Evolutionary conservation across 805 yeast species (phyloP).

Genomic region (Metschnikowia picachoensis): DNA sequence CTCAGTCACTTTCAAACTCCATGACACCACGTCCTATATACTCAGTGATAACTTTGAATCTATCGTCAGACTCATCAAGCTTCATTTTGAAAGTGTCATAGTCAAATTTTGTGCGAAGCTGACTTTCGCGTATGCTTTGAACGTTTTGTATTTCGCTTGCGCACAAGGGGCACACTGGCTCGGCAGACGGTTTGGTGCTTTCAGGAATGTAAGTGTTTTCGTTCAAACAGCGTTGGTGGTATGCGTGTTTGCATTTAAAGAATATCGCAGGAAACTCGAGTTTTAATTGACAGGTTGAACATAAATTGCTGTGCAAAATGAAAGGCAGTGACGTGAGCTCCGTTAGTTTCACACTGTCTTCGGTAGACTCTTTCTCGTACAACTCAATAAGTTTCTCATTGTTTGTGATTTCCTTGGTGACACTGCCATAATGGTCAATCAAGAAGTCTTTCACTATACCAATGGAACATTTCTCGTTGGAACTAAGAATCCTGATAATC

Average conservation of each 20-base stretch:
- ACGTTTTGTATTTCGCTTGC: slow-evolving; percentile 19
- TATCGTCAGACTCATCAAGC: slow-evolving; percentile 51
- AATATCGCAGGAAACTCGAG: slow-evolving; percentile 78
- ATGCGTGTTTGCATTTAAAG: slow-evolving; percentile 83
- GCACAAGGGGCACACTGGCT: slow-evolving; percentile 66
- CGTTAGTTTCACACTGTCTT: slow-evolving; percentile 51
- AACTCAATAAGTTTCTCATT: slow-evolving; percentile 63
- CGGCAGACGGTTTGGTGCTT: slow-evolving; percentile 2
- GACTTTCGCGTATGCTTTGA: slow-evolving; percentile 29
- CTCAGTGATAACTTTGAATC: slow-evolving; percentile 73
- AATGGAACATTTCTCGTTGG: slow-evolving; percentile 59
- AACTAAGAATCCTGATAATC: slow-evolving; percentile 62
- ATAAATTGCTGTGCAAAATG: slow-evolving; percentile 58
- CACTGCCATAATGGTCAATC: slow-evolving; percentile 54
- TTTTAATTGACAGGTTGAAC: slow-evolving; percentile 60
- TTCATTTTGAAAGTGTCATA: slow-evolving; percentile 59
- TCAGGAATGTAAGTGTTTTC: slow-evolving; percentile 37
- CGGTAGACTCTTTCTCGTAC: slow-evolving; percentile 62
- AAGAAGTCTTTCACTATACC: slow-evolving; percentile 72
- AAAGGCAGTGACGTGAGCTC: slow-evolving; percentile 44
- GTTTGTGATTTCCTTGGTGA: slow-evolving; percentile 62
- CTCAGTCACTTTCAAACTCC: slow-evolving; percentile 35
- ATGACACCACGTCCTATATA: slow-evolving; percentile 87
- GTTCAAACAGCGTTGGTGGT: slow-evolving; percentile 74
- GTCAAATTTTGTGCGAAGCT: slow-evolving; percentile 61